Base-by-base conservation (phyloP, 2,329 filamentous ascomycete genomes). In the Pseudocercospora fijiensis region DNA sequence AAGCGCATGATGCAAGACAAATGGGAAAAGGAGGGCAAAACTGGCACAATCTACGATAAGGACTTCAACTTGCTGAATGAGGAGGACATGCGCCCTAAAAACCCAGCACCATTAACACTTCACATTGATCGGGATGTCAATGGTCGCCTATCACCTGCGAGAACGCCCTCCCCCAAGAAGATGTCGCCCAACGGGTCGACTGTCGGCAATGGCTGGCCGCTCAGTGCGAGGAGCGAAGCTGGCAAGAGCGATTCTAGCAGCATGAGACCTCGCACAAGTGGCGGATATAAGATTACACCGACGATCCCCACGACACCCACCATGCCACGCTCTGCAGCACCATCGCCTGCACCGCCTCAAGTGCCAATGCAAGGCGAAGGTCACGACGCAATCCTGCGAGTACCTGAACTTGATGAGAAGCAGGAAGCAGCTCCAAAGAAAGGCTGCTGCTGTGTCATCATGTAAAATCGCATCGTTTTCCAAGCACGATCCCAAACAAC, bases 1-100 rank as follows among this genome's bases (percentile, higher is more conserved):
- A 92, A 90, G 72, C 86, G 91, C 61, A 84, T 98, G 77, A 91
- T 95, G 76, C 94, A 97, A 79, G 92, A 97, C 77, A 91, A 94
- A 76, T 97, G 92, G 93, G 92, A 96, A 78, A 90, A 88, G 71
- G 91, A 97, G 76, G 93, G 93, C 67, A 92, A 91, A 68, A 90
- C 91, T 67, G 92, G 92, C 3, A 91, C 86, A 64, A 84, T 89
- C 26, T 97, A 96, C 75, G 93, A 96, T 78, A 90, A 87, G 67
- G 89, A 96, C 64, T 95, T 97, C 79, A 87, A 90, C 18, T 89
- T 93, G 5, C 80, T 98, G 66, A 95, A 90, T 69, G 74, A 80
- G 41, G 85, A 90, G 56, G 85, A 90, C 52, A 53, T 72, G 78
- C 80, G 58, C 41, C 67, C 72, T 78, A 37, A 80, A 75, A 63